Conservation (phyloP, 208 protist species). For the Crithidia mellificae region DNA sequence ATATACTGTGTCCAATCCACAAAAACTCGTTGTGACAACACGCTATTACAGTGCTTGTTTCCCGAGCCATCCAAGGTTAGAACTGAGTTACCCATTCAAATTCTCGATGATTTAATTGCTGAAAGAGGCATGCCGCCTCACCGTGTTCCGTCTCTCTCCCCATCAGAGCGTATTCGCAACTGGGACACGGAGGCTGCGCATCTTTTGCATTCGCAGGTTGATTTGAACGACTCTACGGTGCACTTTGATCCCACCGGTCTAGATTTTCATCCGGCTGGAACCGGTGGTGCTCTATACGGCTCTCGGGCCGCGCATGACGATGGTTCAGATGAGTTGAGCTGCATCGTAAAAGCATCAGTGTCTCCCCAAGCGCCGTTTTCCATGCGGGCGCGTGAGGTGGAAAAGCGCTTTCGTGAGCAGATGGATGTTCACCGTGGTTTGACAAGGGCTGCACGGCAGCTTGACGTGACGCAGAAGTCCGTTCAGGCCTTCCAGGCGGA, state of each 20-base stretch:
- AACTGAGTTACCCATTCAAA: too few species aligned
- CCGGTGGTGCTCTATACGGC: background rate
- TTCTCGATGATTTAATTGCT: background rate
- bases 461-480: constrained; percentile 33
- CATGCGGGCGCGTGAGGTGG: constrained; percentile 42
- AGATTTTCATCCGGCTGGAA: background rate
- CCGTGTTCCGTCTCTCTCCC: constrained; percentile 15
- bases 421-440: constrained; percentile 65
- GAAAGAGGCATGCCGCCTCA: background rate
- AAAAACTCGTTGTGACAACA: too few species aligned
- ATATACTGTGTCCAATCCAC: too few species aligned
- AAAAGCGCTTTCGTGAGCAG: constrained; percentile 62
- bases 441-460: constrained; percentile 31
- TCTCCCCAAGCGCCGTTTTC: constrained; percentile 60
- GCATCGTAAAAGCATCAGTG: too few species aligned
- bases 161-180: constrained; percentile 17
- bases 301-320: background rate
- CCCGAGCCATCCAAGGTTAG: too few species aligned
- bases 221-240: background rate
- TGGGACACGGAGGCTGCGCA: constrained; percentile 8
- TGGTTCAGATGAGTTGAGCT: too few species aligned
- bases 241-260: constrained; percentile 3
- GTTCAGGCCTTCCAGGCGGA: constrained; percentile 41
- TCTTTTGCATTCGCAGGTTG: background rate
- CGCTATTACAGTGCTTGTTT: too few species aligned